These are phyloP conservation scores for Citrus unshiu DNA, from an alignment of 345 rosid genomes.

Conservation along the genomic window DNA sequence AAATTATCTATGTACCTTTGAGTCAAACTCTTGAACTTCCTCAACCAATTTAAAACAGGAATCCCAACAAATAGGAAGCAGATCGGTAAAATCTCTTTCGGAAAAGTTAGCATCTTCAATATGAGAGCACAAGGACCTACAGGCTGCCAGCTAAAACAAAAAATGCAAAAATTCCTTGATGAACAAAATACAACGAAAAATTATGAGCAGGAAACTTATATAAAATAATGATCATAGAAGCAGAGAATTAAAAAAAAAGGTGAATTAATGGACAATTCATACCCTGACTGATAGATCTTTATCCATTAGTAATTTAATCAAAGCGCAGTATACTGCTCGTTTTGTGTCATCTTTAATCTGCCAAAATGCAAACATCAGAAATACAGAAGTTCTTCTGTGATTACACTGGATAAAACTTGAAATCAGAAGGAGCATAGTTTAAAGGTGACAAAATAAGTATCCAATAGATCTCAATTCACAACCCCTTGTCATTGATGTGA, in stretches of 20 bases:
- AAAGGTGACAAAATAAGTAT: not conserved
- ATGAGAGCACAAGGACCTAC: constrained; percentile 86
- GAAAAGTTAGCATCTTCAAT: constrained; percentile 95
- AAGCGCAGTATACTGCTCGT: constrained; percentile 87
- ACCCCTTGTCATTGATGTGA: not conserved
- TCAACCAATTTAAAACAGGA: constrained; percentile 86
- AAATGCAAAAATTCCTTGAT: constrained; percentile 30
- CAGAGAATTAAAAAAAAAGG: not conserved
- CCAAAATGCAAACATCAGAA: constrained; percentile 29
- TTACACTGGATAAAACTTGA: not conserved
- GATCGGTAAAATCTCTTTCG: constrained; percentile 68
- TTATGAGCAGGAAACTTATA: not conserved
- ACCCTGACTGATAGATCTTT: constrained; percentile 91
- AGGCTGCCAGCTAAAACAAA: constrained; percentile 83
- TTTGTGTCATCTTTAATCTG: constrained; percentile 92
- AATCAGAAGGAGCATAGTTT: not conserved
- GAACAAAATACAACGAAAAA: constrained; percentile 6
- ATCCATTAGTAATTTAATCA: constrained; percentile 76
- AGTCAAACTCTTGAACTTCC: constrained; percentile 97
- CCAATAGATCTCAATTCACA: not conserved
- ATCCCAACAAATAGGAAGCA: constrained; percentile 87
- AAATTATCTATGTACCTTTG: constrained; percentile 54
- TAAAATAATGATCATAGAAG: not conserved
- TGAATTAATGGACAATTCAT: constrained; percentile 38
- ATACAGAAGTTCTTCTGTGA: not conserved